A percentile compares a stretch with the other conserved stretches of the same genome.
Evolutionary conservation across 192 early-diverging fungal genomes (phyloP).

Genomic region (Backusella tarrabulga): DNA sequence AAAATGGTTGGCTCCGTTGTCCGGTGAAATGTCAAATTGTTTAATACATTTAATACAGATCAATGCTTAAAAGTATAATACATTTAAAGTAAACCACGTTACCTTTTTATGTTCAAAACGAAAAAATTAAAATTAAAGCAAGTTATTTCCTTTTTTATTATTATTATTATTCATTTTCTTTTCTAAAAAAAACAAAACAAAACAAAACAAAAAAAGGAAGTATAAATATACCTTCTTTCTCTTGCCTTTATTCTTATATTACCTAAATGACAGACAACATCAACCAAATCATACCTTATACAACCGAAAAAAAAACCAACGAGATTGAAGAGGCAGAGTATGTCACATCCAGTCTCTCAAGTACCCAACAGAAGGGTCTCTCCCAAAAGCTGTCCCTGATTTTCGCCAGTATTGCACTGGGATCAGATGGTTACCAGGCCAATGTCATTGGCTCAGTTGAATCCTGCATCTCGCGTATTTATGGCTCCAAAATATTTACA

Average conservation of each 20-base stretch:
- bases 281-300: background rate
- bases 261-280: background rate
- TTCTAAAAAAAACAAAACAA: no score
- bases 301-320: background rate
- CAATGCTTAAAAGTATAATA: background rate
- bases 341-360: background rate
- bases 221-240: background rate
- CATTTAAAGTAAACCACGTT: background rate
- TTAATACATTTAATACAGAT: background rate
- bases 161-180: no score
- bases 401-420: conserved; percentile 36
- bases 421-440: conserved; percentile 52
- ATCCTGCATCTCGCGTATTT: conserved; percentile 39
- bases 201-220: background rate
- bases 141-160: no score
- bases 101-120: background rate
- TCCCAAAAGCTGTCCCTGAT: conserved; percentile 23
- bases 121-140: background rate
- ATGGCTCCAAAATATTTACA: conserved; percentile 31
- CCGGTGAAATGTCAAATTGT: background rate
- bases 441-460: conserved; percentile 44
- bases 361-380: background rate
- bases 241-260: background rate
- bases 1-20: background rate
- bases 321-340: background rate